These are phyloP conservation scores for Ramalina intermedia DNA, from an alignment of 495 filamentous ascomycete genomes.

Conservation along the genomic window DNA sequence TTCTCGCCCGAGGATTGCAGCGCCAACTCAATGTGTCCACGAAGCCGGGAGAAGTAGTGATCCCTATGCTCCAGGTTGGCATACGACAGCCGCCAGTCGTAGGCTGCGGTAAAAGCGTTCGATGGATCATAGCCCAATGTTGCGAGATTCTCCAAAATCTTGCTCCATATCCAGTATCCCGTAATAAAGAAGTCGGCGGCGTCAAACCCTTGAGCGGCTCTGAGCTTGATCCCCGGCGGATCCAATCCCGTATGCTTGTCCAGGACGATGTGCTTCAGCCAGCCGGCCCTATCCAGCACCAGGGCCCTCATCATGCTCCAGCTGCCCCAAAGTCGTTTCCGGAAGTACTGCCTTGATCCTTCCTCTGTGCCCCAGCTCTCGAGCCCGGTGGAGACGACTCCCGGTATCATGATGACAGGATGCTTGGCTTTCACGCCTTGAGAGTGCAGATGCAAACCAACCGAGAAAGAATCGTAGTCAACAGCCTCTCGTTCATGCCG, in stretches of 20 bases:
- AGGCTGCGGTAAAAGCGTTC: slow-evolving; percentile 88
- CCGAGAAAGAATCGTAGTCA: slow-evolving; percentile 83
- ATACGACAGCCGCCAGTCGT: slow-evolving; percentile 96
- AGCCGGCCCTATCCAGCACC: slow-evolving; percentile 79
- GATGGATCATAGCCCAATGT: slow-evolving; percentile 89
- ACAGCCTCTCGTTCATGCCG: slow-evolving; percentile 76
- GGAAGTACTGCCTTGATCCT: slow-evolving; percentile 73
- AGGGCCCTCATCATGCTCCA: slow-evolving; percentile 97
- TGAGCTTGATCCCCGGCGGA: slow-evolving; percentile 80
- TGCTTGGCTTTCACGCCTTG: slow-evolving; percentile 73
- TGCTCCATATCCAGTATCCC: slow-evolving; percentile 98
- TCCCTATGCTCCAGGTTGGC: slow-evolving; percentile 76
- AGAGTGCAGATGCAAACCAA: slow-evolving; percentile 67
- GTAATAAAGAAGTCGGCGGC: slow-evolving; percentile 81
- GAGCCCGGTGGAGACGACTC: slow-evolving; percentile 91
- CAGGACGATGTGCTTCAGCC: slow-evolving; percentile 95
- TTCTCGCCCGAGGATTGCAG: slow-evolving; percentile 57
- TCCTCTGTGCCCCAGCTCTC: slow-evolving; percentile 90
- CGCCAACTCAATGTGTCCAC: slow-evolving; percentile 76
- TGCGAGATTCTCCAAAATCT: slow-evolving; percentile 91
- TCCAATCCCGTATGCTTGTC: slow-evolving; percentile 85
- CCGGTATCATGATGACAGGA: slow-evolving; percentile 91
- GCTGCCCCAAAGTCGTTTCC: slow-evolving; percentile 87
- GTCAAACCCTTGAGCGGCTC: slow-evolving; percentile 93
- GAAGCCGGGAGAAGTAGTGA: slow-evolving; percentile 82